phyloP scores from a whole-genome alignment of 345 rosid genomes.

The Lenwebbia sp. region DNA sequence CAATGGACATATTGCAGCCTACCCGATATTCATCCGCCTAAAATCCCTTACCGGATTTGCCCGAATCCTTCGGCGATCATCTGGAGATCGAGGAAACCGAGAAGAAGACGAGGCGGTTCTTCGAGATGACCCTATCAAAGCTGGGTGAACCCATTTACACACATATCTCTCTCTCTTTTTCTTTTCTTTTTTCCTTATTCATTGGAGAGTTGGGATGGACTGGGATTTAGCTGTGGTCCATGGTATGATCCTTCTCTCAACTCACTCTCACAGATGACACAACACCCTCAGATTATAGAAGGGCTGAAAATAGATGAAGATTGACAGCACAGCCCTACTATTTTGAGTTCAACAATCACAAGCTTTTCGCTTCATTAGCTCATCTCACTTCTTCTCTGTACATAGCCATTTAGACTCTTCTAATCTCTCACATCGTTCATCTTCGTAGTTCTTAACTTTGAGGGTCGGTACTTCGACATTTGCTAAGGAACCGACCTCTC shows the following conservation, averaged over 20 bases:
- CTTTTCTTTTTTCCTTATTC: background rate
- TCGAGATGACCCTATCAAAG: background rate
- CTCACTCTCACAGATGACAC: background rate
- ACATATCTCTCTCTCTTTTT: background rate
- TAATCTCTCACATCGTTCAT: background rate
- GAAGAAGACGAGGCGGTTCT: conserved; percentile 17
- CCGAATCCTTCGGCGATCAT: conserved; percentile 73
- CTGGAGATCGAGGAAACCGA: conserved; percentile 59
- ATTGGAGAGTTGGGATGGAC: background rate
- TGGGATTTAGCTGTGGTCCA: background rate
- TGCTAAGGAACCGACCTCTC: background rate
- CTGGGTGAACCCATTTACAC: background rate
- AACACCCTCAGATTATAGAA: background rate
- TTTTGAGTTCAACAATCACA: background rate
- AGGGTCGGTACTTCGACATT: background rate
- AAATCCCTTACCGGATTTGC: conserved; percentile 57
- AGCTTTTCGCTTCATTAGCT: background rate
- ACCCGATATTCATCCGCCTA: conserved; percentile 47
- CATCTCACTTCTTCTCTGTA: background rate
- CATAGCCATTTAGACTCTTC: background rate
- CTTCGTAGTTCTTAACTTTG: background rate
- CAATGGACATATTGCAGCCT: conserved; percentile 27
- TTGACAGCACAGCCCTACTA: background rate
- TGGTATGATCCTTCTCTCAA: background rate
- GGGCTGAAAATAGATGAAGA: background rate